Evolutionary conservation across 257 asterid species (phyloP).

Genomic region (Leonotis leonurus): DNA sequence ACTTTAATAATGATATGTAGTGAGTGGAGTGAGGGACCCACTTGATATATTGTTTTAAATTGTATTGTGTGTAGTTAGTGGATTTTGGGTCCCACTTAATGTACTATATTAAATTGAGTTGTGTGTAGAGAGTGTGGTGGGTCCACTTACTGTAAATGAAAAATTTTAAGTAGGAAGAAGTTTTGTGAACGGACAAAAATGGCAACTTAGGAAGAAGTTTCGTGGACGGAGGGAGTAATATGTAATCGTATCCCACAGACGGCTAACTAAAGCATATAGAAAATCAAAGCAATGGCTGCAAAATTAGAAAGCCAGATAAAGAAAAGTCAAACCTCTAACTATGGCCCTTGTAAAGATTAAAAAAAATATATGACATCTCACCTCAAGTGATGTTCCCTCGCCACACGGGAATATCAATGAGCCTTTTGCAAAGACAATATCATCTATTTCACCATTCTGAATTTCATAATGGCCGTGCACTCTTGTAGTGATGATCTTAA

Average conservation of each 20-base stretch:
- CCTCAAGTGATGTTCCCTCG: slow-evolving; percentile 66
- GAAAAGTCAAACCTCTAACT: neutral
- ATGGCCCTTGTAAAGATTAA: neutral
- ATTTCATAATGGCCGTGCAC: slow-evolving; percentile 28
- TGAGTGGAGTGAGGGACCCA: no score
- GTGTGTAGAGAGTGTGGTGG: no score
- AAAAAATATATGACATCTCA: slow-evolving; percentile 23
- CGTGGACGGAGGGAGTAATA: no score
- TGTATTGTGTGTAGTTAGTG: no score
- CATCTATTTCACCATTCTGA: slow-evolving; percentile 37
- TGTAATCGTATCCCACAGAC: neutral
- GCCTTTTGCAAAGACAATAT: slow-evolving; percentile 48
- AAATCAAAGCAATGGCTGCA: neutral
- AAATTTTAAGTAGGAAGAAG: no score
- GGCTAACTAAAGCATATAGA: neutral
- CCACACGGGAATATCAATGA: slow-evolving; percentile 76
- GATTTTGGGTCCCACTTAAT: no score
- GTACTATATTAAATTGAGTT: no score
- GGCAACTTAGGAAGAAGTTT: no score
- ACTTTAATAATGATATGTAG: no score
- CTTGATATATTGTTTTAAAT: no score
- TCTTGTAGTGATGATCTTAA: slow-evolving; percentile 73
- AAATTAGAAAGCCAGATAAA: neutral
- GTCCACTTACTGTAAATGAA: no score
- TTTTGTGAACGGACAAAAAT: no score